Conservation (phyloP, 2,329 filamentous ascomycete species). For the Madurella mycetomatis region DNA sequence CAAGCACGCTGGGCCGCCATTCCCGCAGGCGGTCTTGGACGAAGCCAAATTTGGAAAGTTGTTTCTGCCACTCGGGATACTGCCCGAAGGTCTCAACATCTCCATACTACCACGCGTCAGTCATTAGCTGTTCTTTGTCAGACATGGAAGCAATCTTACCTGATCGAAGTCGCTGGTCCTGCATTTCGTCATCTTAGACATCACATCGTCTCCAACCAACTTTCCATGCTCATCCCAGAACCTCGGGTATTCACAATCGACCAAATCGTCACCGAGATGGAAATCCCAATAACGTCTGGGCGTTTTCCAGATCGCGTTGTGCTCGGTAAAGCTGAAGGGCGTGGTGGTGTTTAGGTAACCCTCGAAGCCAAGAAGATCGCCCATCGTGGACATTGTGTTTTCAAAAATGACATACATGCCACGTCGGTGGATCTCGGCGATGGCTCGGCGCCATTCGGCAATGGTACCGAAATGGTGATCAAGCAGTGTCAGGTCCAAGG, state of each 20-base stretch:
- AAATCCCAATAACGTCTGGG: conserved; percentile 55
- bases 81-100: conserved; percentile 59
- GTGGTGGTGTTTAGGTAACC: conserved; percentile 55
- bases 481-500: conserved; percentile 57
- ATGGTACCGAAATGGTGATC: conserved; percentile 60
- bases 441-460: conserved; percentile 50
- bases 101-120: conserved; percentile 43
- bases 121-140: neutral
- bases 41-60: conserved; percentile 60
- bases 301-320: conserved; percentile 53
- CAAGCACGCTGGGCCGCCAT: conserved; percentile 54
- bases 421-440: conserved; percentile 54
- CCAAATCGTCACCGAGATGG: conserved; percentile 44
- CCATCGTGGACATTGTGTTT: conserved; percentile 61
- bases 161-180: conserved; percentile 57
- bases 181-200: conserved; percentile 46
- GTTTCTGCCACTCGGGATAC: conserved; percentile 58
- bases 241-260: conserved; percentile 53
- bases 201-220: conserved; percentile 44
- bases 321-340: conserved; percentile 50
- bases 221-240: conserved; percentile 57
- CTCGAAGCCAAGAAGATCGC: conserved; percentile 58
- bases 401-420: conserved; percentile 65
- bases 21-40: conserved; percentile 63
- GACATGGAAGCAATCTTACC: neutral